Evolutionary conservation across 192 early-diverging fungal species (phyloP).

Genomic region (Phycomyces blakesleeanus): DNA sequence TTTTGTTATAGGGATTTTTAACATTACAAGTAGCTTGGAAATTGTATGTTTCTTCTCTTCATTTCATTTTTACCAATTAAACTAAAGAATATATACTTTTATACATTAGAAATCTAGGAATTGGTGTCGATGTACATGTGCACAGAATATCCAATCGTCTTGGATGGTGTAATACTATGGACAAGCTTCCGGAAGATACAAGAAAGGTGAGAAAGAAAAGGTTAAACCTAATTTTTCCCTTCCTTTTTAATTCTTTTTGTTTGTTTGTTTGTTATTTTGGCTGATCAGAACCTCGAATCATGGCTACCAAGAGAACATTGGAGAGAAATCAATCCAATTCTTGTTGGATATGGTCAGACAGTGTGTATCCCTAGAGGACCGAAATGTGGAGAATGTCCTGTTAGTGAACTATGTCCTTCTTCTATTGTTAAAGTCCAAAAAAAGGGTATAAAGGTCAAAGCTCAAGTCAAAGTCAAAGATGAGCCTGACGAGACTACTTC

Average conservation of each 20-base stretch:
- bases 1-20: slow-evolving; percentile 58
- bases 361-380: slow-evolving; percentile 73
- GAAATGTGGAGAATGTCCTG: slow-evolving; percentile 77
- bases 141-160: slow-evolving; percentile 86
- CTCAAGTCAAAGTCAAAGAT: not conserved
- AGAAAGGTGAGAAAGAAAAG: slow-evolving; percentile 42
- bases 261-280: no score
- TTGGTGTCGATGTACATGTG: slow-evolving; percentile 96
- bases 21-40: slow-evolving; percentile 85
- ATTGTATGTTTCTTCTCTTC: slow-evolving; percentile 36
- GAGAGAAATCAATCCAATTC: slow-evolving; percentile 80
- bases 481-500: not conserved
- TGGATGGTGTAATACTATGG: slow-evolving; percentile 78
- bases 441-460: not conserved
- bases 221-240: slow-evolving; percentile 1
- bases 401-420: slow-evolving; percentile 62
- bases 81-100: not conserved
- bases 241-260: slow-evolving; percentile 13
- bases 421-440: slow-evolving; percentile 14
- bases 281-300: slow-evolving; percentile 53
- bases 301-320: slow-evolving; percentile 85
- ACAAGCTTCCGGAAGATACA: slow-evolving; percentile 78
- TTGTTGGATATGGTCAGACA: slow-evolving; percentile 92
- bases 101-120: slow-evolving; percentile 62
- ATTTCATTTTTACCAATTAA: not conserved